phyloP scores from a whole-genome alignment of 2,329 filamentous ascomycete genomes.

The Metarhizium robertsii region DNA sequence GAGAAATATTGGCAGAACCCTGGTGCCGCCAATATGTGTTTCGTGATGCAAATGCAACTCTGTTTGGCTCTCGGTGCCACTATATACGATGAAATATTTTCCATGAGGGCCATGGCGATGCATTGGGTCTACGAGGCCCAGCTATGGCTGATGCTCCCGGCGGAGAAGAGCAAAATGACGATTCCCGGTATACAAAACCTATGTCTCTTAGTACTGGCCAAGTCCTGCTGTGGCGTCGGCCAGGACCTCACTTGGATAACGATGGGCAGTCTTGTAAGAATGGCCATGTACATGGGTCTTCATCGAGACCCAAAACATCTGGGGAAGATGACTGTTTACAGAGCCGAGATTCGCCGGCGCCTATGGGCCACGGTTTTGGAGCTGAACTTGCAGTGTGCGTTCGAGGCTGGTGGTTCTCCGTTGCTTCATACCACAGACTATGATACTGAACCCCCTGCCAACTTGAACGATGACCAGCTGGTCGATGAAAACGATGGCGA shows the following conservation, averaged over 20 bases:
- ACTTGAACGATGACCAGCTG: conserved; percentile 43
- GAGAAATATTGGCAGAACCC: conserved; percentile 37
- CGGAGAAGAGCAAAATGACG: conserved; percentile 39
- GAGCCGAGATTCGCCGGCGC: conserved; percentile 44
- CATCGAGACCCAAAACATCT: conserved; percentile 46
- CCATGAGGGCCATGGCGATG: conserved; percentile 31
- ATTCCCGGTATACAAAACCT: conserved; percentile 41
- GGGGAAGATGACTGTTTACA: conserved; percentile 34
- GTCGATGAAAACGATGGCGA: conserved; percentile 23
- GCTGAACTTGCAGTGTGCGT: conserved; percentile 39
- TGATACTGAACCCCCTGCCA: conserved; percentile 39
- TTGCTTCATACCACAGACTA: conserved; percentile 36
- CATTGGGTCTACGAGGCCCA: conserved; percentile 46
- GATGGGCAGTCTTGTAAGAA: conserved; percentile 39
- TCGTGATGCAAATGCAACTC: conserved; percentile 44
- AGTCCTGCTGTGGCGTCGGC: conserved; percentile 35
- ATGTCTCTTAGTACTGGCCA: conserved; percentile 40
- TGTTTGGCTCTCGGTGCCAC: conserved; percentile 42
- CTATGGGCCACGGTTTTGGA: conserved; percentile 49
- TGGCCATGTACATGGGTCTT: conserved; percentile 48
- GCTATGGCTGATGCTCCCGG: conserved; percentile 36
- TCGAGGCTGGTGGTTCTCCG: conserved; percentile 42
- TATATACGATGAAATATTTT: conserved; percentile 35
- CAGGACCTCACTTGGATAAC: conserved; percentile 44
- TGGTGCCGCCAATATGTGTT: conserved; percentile 27